Conservation (phyloP, 73 alveolate genomes). For the Paramecium sexaurelia region DNA sequence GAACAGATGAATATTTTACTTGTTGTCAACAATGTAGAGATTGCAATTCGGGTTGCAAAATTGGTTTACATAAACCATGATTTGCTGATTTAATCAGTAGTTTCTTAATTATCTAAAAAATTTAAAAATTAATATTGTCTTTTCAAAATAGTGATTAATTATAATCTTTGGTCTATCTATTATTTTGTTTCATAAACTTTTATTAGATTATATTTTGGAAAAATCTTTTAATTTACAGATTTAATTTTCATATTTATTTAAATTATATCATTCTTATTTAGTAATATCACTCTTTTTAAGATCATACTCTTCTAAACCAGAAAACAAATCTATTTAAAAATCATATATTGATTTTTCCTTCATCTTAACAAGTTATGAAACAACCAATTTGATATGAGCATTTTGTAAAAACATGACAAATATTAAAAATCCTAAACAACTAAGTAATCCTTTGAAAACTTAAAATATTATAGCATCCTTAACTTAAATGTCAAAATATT, state of each 20-base stretch:
- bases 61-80: conserved; percentile 60
- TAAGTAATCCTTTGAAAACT: neutral
- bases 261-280: neutral
- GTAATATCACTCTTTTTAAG: neutral
- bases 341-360: neutral
- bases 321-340: neutral
- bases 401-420: neutral
- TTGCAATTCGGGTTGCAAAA: conserved; percentile 74
- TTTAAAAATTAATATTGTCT: too few relatives aligned
- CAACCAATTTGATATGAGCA: neutral
- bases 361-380: neutral
- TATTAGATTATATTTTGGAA: too few relatives aligned
- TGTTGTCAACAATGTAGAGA: conserved; percentile 74
- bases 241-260: neutral
- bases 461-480: neutral
- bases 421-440: neutral
- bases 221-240: neutral
- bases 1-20: conserved; percentile 74
- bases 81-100: neutral
- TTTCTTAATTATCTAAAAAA: neutral
- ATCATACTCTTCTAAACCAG: neutral
- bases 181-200: too few relatives aligned
- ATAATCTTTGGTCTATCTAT: too few relatives aligned
- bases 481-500: neutral
- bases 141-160: too few relatives aligned